Base-by-base conservation (phyloP, 345 rosid species). In the Corymbia maculata region DNA sequence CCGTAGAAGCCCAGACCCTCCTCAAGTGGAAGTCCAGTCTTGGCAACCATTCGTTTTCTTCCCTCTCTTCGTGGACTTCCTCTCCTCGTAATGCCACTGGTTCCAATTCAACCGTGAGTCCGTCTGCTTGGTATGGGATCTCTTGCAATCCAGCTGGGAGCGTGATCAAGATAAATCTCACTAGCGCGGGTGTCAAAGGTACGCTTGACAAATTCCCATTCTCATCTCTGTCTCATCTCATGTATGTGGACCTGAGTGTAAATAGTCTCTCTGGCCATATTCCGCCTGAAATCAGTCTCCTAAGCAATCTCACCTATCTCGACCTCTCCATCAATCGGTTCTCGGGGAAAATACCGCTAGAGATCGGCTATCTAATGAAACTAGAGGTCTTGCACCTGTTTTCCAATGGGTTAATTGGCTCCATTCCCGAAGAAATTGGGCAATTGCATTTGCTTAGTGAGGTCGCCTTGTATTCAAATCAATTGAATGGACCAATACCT, bases 81-180 rank as follows among this genome's bases (percentile, higher is more conserved):
- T 30, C 13, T 10, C 44, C 70, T 61, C 32, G 2, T 61, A 61
- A 61, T 6, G 32, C 70, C 8, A 61, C 84, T 30, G 4, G 8
- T 22, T 24, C 85, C n/a, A 87, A 87, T 7, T 24, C 66, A 6
- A 36, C 26, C 4, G 50, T 80, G 30, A 57, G 42, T 57, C 45
- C 86, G 19, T 86, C 87, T 86, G 19, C 79, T 53, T 92, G 93
- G 93, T 6, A 28, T 87, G 93, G 94, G 4, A 87, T 91, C 85
- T 7, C 42, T 10, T 91, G 92, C 86, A 79, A 87, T 32, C 1
- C 9, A 8, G 90, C 47, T 7, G 17, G 79, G 7, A 87, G 89
- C 50, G 57, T 28, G 10, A 32, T 7, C 6, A 24, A 68, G 30
- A n/a, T 92, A 17, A 92, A 88, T 70, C 87, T 91, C 6, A 88